phyloP scores from a whole-genome alignment of 805 yeast genomes.

The Starmerella sp. region DNA sequence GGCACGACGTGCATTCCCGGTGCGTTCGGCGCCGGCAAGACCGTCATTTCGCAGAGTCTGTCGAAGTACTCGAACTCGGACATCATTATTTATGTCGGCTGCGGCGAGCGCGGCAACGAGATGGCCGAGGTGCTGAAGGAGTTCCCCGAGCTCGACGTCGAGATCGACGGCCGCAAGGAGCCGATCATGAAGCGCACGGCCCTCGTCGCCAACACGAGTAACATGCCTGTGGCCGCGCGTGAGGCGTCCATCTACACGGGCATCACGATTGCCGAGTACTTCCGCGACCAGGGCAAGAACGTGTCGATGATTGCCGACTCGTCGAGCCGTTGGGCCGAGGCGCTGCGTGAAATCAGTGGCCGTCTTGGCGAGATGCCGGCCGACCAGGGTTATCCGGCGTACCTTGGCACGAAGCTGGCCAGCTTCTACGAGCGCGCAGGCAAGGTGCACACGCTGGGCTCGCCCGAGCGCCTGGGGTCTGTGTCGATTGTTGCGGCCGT shows the following conservation, averaged over 20 bases:
- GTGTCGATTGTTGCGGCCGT: conserved; percentile 99
- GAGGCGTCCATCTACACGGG: conserved; percentile 99
- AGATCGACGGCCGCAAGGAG: conserved; percentile 83
- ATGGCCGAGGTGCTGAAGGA: conserved; percentile 99
- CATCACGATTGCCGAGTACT: conserved; percentile 95
- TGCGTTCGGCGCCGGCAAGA: conserved; percentile 99
- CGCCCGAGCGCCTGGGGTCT: conserved; percentile 92
- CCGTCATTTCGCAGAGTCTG: conserved; percentile 94
- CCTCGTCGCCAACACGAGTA: conserved; percentile 95
- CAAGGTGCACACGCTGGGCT: conserved; percentile 86
- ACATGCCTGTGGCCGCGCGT: conserved; percentile 99
- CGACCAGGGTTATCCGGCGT: conserved; percentile 99
- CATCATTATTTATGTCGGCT: conserved; percentile 85
- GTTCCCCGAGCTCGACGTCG: conserved; percentile 94
- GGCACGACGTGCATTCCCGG: conserved; percentile 99
- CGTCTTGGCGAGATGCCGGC: conserved; percentile 99
- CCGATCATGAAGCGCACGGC: conserved; percentile 99
- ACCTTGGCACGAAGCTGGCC: conserved; percentile 95
- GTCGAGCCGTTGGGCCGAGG: conserved; percentile 99
- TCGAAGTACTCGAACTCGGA: conserved; percentile 97
- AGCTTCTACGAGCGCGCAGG: conserved; percentile 99
- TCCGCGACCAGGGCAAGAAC: conserved; percentile 99
- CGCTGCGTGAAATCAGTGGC: conserved; percentile 98
- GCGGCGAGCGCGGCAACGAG: conserved; percentile 95
- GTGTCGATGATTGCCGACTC: conserved; percentile 99